Conservation (phyloP, 164 flowering plant genomes). For the Taxillus chinensis region DNA sequence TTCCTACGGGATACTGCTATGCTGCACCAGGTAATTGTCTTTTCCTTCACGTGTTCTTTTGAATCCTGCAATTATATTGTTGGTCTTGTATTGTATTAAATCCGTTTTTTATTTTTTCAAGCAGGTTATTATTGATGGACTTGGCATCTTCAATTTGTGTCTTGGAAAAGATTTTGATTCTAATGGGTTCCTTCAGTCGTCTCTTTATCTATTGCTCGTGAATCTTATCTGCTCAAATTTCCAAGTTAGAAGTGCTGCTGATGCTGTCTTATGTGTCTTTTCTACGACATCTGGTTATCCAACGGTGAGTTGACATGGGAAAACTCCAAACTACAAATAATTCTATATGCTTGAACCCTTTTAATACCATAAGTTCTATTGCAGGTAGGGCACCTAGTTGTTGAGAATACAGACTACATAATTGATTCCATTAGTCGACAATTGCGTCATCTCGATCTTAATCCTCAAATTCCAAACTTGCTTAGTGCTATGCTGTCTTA, state of each 20-base stretch:
- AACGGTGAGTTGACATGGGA: constrained; percentile 40
- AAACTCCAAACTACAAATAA: background rate
- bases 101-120: constrained; percentile 11
- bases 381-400: constrained; percentile 80
- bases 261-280: constrained; percentile 63
- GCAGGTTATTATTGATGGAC: constrained; percentile 88
- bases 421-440: constrained; percentile 88
- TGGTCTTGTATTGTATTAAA: constrained; percentile 2
- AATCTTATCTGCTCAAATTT: constrained; percentile 68
- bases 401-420: constrained; percentile 85
- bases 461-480: constrained; percentile 80
- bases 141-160: constrained; percentile 65
- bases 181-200: constrained; percentile 81
- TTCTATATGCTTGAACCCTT: background rate
- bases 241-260: constrained; percentile 67
- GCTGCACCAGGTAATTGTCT: constrained; percentile 66
- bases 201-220: constrained; percentile 78
- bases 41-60: constrained; percentile 5
- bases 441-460: constrained; percentile 80
- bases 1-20: constrained; percentile 56
- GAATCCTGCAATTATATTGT: background rate
- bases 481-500: constrained; percentile 88
- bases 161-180: constrained; percentile 67
- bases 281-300: constrained; percentile 54
- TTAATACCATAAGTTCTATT: constrained; percentile 8